phyloP scores from a whole-genome alignment of 768 basidiomycete genomes.

The Tylopilus vinaceipallidus region DNA sequence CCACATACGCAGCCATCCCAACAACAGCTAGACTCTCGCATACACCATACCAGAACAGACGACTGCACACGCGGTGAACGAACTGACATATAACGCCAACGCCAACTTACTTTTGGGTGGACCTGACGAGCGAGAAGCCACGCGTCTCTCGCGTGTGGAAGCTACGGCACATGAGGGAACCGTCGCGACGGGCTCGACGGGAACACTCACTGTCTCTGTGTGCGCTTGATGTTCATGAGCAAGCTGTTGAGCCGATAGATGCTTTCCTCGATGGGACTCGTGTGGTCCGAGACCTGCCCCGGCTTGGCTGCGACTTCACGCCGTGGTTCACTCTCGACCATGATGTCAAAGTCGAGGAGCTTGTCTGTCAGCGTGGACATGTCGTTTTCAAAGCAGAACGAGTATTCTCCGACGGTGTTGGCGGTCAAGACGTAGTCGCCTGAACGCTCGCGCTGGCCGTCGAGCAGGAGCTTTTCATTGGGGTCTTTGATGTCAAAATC shows the following conservation, averaged over 20 bases:
- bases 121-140: constrained; percentile 89
- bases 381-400: constrained; percentile 99
- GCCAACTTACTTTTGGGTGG: constrained; percentile 71
- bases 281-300: constrained; percentile 88
- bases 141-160: constrained; percentile 94
- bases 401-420: constrained; percentile 84
- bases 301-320: constrained; percentile 86
- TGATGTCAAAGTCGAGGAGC: constrained; percentile 93
- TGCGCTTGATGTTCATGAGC: constrained; percentile 86
- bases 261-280: constrained; percentile 91
- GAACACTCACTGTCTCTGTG: constrained; percentile 83
- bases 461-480: constrained; percentile 80
- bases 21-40: constrained; percentile 77
- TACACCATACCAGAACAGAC: constrained; percentile 92
- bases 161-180: constrained; percentile 39
- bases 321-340: constrained; percentile 97
- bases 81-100: neutral
- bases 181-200: neutral
- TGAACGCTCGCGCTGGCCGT: constrained; percentile 86
- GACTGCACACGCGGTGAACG: constrained; percentile 41
- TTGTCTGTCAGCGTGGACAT: constrained; percentile 94
- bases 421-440: constrained; percentile 98
- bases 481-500: constrained; percentile 94
- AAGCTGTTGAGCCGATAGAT: constrained; percentile 87
- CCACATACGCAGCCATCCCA: constrained; percentile 82